A percentile compares a stretch with the other conserved stretches of the same genome.
Evolutionary conservation across 805 yeast genomes (phyloP).

Genomic region (Grigorovia humatica): DNA sequence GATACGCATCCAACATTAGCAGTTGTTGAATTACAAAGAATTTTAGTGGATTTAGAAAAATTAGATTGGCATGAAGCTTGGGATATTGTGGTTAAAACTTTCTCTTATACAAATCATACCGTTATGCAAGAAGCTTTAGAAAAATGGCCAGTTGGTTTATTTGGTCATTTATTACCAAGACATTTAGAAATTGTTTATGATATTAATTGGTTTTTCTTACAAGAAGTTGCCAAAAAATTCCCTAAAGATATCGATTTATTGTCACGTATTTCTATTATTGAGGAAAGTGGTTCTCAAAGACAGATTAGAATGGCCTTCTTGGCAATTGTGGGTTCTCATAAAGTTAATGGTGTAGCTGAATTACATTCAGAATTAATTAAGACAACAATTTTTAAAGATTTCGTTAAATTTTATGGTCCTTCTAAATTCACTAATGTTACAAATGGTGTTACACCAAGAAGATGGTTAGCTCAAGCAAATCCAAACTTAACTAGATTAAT

Average conservation of each 20-base stretch:
- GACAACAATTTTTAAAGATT: slow-evolving; percentile 84
- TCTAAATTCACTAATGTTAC: slow-evolving; percentile 87
- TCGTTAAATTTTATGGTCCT: slow-evolving; percentile 70
- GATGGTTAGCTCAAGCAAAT: slow-evolving; percentile 93
- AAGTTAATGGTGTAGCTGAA: slow-evolving; percentile 93
- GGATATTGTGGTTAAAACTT: slow-evolving; percentile 67
- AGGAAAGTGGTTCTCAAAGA: slow-evolving; percentile 57
- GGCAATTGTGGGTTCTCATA: slow-evolving; percentile 87
- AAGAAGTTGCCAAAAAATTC: slow-evolving; percentile 62
- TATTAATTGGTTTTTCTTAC: slow-evolving; percentile 69
- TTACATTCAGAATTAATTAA: slow-evolving; percentile 83
- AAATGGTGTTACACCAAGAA: slow-evolving; percentile 91
- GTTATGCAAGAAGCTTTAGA: slow-evolving; percentile 92
- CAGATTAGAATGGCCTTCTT: slow-evolving; percentile 86
- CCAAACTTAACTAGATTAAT: slow-evolving; percentile 71
- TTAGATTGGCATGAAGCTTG: slow-evolving; percentile 79
- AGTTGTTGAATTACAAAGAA: slow-evolving; percentile 78
- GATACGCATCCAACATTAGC: slow-evolving; percentile 95
- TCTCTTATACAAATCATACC: slow-evolving; percentile 91
- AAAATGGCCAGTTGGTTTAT: slow-evolving; percentile 84
- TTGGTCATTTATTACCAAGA: slow-evolving; percentile 75
- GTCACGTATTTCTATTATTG: slow-evolving; percentile 69
- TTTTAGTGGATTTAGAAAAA: slow-evolving; percentile 74
- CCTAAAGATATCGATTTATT: slow-evolving; percentile 61
- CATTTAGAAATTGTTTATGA: slow-evolving; percentile 86